Conservation (phyloP, 2,329 filamentous ascomycete species). For the Talaromyces rugulosus region DNA sequence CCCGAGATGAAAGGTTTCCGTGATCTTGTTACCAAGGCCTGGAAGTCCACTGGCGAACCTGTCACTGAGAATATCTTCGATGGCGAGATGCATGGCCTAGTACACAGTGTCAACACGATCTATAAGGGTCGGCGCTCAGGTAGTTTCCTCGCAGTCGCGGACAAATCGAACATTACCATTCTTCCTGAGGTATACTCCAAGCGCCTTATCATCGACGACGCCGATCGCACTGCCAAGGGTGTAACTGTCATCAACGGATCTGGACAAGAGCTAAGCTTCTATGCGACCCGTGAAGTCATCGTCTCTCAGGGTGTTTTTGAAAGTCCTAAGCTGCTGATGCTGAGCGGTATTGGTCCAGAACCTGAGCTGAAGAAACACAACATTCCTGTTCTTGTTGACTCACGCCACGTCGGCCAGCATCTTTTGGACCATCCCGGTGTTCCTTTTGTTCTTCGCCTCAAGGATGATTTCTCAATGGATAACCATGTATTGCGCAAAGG, state of each 20-base stretch:
- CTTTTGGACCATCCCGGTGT: constrained; percentile 45
- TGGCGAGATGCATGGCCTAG: constrained; percentile 51
- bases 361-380: constrained; percentile 23
- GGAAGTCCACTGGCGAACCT: constrained; percentile 49
- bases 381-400: constrained; percentile 19
- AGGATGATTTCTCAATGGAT: constrained; percentile 39
- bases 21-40: constrained; percentile 42
- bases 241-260: constrained; percentile 44
- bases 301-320: constrained; percentile 42
- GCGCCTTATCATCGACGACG: constrained; percentile 46
- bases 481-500: constrained; percentile 35
- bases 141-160: constrained; percentile 48
- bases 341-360: constrained; percentile 29
- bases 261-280: constrained; percentile 25
- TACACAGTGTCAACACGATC: constrained; percentile 51
- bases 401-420: constrained; percentile 29
- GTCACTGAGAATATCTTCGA: constrained; percentile 53
- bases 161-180: constrained; percentile 53
- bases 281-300: constrained; percentile 40
- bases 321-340: constrained; percentile 36
- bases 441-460: constrained; percentile 38
- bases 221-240: constrained; percentile 34
- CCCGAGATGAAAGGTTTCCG: constrained; percentile 49
- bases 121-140: constrained; percentile 52
- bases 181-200: constrained; percentile 48